Evolutionary conservation across 345 rosid species (phyloP).

Genomic region (Aquilaria yunnanensis): DNA sequence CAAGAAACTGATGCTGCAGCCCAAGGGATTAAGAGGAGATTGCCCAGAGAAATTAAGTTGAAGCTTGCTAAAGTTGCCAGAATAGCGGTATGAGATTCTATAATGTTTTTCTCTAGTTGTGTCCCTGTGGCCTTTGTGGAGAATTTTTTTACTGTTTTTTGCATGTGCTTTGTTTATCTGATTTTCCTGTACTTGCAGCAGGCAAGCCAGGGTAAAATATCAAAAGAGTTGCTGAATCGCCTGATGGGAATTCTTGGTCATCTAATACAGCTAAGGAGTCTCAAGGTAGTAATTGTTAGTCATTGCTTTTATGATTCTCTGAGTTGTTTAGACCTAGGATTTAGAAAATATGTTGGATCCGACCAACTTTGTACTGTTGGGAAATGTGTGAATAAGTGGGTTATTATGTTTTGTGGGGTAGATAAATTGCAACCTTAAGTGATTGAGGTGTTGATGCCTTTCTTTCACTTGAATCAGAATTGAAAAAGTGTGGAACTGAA

Average conservation of each 20-base stretch:
- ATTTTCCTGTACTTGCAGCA: slow-evolving; percentile 30
- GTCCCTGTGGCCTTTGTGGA: too few relatives aligned
- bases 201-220: slow-evolving; percentile 71
- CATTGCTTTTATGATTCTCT: background rate
- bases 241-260: slow-evolving; percentile 91
- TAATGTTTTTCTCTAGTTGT: background rate
- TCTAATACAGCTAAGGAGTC: slow-evolving; percentile 81
- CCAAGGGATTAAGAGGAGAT: slow-evolving; percentile 71
- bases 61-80: slow-evolving; percentile 77
- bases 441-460: too few relatives aligned
- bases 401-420: too few relatives aligned
- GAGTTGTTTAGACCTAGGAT: too few relatives aligned
- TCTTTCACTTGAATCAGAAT: too few relatives aligned
- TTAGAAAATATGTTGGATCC: too few relatives aligned
- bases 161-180: slow-evolving; percentile 3
- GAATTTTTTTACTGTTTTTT: background rate
- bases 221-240: slow-evolving; percentile 75
- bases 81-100: slow-evolving; percentile 45
- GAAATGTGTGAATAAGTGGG: too few relatives aligned
- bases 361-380: too few relatives aligned
- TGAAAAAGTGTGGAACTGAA: too few relatives aligned
- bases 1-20: slow-evolving; percentile 70
- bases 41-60: slow-evolving; percentile 64
- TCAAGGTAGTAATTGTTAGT: slow-evolving; percentile 51
- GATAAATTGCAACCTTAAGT: too few relatives aligned